Conservation (phyloP, 352 stramenopile species). For the Phytophthora constricta region DNA sequence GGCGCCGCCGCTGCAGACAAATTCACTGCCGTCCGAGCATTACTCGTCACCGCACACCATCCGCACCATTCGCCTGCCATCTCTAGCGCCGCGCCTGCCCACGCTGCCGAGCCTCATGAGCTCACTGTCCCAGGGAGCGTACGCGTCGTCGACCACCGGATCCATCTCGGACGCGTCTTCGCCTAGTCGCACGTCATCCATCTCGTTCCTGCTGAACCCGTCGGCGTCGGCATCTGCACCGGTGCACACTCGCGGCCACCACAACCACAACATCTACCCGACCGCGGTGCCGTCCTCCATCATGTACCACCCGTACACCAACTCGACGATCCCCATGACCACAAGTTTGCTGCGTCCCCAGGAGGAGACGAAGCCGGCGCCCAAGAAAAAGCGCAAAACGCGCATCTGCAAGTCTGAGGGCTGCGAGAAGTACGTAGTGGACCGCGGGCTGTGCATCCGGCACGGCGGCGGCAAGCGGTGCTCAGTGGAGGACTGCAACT, state of each 20-base stretch:
- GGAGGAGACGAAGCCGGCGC: slow-evolving; percentile 14
- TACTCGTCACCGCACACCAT: slow-evolving; percentile 31
- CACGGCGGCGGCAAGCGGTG: slow-evolving; percentile 54
- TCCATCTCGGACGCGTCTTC: slow-evolving; percentile 5
- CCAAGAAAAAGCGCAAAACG: slow-evolving; percentile 51
- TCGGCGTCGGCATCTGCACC: slow-evolving; percentile 16
- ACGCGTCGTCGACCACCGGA: slow-evolving; percentile 12
- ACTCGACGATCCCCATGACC: slow-evolving; percentile 6
- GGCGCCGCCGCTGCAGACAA: slow-evolving; percentile 35
- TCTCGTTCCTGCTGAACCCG: slow-evolving; percentile 48
- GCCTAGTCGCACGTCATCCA: slow-evolving; percentile 30
- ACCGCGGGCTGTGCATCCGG: slow-evolving; percentile 50
- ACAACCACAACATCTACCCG: slow-evolving; percentile 15
- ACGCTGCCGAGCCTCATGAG: slow-evolving; percentile 42
- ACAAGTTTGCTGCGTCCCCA: slow-evolving; percentile 12
- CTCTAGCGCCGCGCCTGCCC: slow-evolving; percentile 36
- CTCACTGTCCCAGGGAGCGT: slow-evolving; percentile 26
- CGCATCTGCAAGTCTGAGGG: slow-evolving; percentile 53
- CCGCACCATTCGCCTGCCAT: slow-evolving; percentile 43
- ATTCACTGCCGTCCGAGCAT: slow-evolving; percentile 21
- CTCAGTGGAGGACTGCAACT: slow-evolving; percentile 51
- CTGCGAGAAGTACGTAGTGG: slow-evolving; percentile 66
- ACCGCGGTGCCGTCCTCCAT: slow-evolving; percentile 17
- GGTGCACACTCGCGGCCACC: slow-evolving; percentile 4
- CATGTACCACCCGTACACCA: slow-evolving; percentile 35